These are phyloP conservation scores for Phialophora chinensis DNA, from an alignment of 2,329 filamentous ascomycete species.

Conservation along the genomic window DNA sequence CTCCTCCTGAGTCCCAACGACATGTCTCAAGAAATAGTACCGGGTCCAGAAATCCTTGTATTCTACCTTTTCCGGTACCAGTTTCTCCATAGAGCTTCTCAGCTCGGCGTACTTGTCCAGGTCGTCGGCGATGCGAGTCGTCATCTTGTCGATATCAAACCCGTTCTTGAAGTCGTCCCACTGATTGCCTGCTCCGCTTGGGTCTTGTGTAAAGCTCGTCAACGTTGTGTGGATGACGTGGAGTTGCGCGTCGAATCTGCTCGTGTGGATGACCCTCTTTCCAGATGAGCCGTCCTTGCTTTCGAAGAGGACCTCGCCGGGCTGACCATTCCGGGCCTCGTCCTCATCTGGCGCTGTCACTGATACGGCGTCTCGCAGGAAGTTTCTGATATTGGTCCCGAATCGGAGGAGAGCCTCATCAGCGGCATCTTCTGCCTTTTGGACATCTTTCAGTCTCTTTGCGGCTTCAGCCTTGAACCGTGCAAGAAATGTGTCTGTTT, in stretches of 20 bases:
- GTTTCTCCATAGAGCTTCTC: slow-evolving; percentile 86
- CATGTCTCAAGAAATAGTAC: slow-evolving; percentile 93
- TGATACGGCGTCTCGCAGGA: slow-evolving; percentile 86
- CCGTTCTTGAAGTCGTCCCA: slow-evolving; percentile 74
- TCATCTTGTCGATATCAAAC: slow-evolving; percentile 85
- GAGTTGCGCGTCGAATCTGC: slow-evolving; percentile 90
- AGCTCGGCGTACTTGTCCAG: slow-evolving; percentile 86
- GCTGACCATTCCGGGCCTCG: slow-evolving; percentile 43
- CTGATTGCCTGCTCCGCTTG: slow-evolving; percentile 57
- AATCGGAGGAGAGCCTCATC: slow-evolving; percentile 94
- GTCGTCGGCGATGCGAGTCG: slow-evolving; percentile 79
- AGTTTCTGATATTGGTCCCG: slow-evolving; percentile 85
- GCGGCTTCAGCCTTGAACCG: slow-evolving; percentile 77
- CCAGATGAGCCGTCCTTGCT: slow-evolving; percentile 84
- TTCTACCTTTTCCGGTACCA: slow-evolving; percentile 90
- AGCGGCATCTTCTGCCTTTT: slow-evolving; percentile 90
- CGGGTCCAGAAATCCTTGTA: slow-evolving; percentile 91
- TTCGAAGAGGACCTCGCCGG: slow-evolving; percentile 79
- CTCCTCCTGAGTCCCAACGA: slow-evolving; percentile 91
- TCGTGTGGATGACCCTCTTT: slow-evolving; percentile 92
- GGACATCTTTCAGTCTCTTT: slow-evolving; percentile 84
- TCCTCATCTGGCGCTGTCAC: slow-evolving; percentile 74
- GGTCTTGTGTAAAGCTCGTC: slow-evolving; percentile 83
- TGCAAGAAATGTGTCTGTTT: slow-evolving; percentile 71
- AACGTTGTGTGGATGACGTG: slow-evolving; percentile 89